A percentile compares a stretch with the other conserved stretches of the same genome.
Evolutionary conservation across 2,329 filamentous ascomycete species (phyloP).

Genomic region (Blumeriella jaapii): DNA sequence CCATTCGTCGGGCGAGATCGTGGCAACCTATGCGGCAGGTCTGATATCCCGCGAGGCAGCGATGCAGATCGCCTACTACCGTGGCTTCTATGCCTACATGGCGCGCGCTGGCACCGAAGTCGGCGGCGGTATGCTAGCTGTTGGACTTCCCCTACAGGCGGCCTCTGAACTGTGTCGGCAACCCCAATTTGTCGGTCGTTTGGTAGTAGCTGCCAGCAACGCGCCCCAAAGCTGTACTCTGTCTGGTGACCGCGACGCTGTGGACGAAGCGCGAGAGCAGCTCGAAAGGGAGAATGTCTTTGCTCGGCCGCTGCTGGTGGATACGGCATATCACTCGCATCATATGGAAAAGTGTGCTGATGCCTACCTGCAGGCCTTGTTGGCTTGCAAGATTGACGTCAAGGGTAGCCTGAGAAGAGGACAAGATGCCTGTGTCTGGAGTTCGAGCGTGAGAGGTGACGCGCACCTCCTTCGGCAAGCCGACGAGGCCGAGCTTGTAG

Average conservation of each 20-base stretch:
- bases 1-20: constrained; percentile 27
- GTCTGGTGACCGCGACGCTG: constrained; percentile 17
- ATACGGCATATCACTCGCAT: constrained; percentile 32
- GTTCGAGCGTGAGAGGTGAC: background rate
- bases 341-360: constrained; percentile 27
- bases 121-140: constrained; percentile 42
- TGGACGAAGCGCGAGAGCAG: constrained; percentile 9
- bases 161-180: constrained; percentile 15
- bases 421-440: background rate
- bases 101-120: constrained; percentile 6
- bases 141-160: too few species aligned
- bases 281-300: constrained; percentile 22
- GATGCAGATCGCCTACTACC: constrained; percentile 17
- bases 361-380: constrained; percentile 30
- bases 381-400: too few species aligned
- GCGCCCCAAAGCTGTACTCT: constrained; percentile 21
- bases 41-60: constrained; percentile 14
- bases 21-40: constrained; percentile 29
- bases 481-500: too few species aligned
- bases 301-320: constrained; percentile 27
- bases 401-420: too few species aligned
- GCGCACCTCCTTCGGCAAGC: background rate
- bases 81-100: constrained; percentile 9
- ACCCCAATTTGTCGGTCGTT: constrained; percentile 4
- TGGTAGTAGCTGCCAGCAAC: constrained; percentile 24